Evolutionary conservation across 2,329 filamentous ascomycete species (phyloP).

Genomic region (Ceratocystis ficicola): DNA sequence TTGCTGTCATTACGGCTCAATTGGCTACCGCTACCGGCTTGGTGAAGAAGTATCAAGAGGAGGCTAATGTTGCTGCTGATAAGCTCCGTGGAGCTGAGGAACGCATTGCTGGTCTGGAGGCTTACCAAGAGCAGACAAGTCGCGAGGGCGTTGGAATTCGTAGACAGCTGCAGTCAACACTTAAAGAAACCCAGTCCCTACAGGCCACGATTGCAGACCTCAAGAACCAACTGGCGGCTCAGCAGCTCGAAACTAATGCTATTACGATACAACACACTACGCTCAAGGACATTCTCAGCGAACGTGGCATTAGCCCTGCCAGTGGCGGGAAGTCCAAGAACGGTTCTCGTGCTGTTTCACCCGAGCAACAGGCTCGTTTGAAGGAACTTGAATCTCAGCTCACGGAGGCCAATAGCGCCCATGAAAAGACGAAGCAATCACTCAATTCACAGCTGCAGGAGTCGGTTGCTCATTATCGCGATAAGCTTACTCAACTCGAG

Average conservation of each 20-base stretch:
- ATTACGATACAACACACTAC: slow-evolving; percentile 84
- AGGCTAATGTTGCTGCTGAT: slow-evolving; percentile 75
- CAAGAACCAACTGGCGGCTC: slow-evolving; percentile 67
- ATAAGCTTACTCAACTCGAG: slow-evolving; percentile 86
- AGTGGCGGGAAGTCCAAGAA: slow-evolving; percentile 55
- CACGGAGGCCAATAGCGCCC: slow-evolving; percentile 59
- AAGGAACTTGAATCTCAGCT: slow-evolving; percentile 84
- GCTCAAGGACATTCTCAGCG: slow-evolving; percentile 80
- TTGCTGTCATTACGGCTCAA: slow-evolving; percentile 65
- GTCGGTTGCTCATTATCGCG: slow-evolving; percentile 77
- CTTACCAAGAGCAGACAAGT: slow-evolving; percentile 94
- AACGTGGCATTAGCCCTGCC: slow-evolving; percentile 73
- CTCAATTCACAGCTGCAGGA: slow-evolving; percentile 74
- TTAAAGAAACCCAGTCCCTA: slow-evolving; percentile 73
- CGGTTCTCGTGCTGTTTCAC: slow-evolving; percentile 59
- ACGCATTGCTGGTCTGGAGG: slow-evolving; percentile 88
- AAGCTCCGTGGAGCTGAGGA: slow-evolving; percentile 88
- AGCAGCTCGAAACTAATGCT: slow-evolving; percentile 89
- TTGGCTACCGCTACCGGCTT: slow-evolving; percentile 64
- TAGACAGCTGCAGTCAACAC: slow-evolving; percentile 72
- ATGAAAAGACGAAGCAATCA: slow-evolving; percentile 70
- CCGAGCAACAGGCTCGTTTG: slow-evolving; percentile 64
- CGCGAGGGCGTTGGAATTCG: slow-evolving; percentile 82
- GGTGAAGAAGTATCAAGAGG: slow-evolving; percentile 77
- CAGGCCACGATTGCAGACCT: slow-evolving; percentile 71